These are phyloP conservation scores for Leccinum subrobustum DNA, from an alignment of 1,284 basidiomycete genomes.

Conservation along the genomic window DNA sequence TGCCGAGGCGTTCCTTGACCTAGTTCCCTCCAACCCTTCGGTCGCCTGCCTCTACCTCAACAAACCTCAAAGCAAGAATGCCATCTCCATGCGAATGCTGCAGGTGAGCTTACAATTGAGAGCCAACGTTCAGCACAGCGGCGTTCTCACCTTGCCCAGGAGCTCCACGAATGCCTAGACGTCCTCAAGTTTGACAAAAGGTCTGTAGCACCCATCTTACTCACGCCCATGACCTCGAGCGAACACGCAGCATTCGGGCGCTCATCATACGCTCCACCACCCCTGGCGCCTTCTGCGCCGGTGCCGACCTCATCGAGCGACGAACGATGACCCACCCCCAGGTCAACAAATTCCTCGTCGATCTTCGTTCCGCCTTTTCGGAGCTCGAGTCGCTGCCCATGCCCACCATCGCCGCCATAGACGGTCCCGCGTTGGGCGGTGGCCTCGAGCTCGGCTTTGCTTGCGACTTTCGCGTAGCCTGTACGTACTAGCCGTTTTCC, in stretches of 20 bases:
- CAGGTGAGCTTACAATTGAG: conserved; percentile 42
- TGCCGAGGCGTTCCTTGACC: conserved; percentile 59
- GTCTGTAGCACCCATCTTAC: conserved; percentile 36
- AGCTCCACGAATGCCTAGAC: conserved; percentile 70
- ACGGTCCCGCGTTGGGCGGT: conserved; percentile 91
- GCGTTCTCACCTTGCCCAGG: conserved; percentile 42
- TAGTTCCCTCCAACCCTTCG: conserved; percentile 45
- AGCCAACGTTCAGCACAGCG: neutral
- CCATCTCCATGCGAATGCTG: conserved; percentile 77
- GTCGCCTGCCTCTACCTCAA: conserved; percentile 74
- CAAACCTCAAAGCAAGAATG: conserved; percentile 85
- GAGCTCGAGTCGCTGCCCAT: conserved; percentile 79
- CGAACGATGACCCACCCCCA: conserved; percentile 75
- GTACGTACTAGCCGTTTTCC: conserved; percentile 36
- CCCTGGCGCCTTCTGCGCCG: conserved; percentile 84
- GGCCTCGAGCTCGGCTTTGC: conserved; percentile 86
- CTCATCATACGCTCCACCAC: conserved; percentile 78
- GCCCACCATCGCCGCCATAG: conserved; percentile 90
- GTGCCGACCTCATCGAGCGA: conserved; percentile 88
- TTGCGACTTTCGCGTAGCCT: conserved; percentile 87
- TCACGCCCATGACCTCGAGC: neutral
- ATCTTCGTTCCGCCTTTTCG: conserved; percentile 71
- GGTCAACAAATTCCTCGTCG: conserved; percentile 77
- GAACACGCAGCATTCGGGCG: conserved; percentile 59
- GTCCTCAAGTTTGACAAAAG: conserved; percentile 66